A percentile compares a stretch with the other conserved stretches of the same genome.
phyloP scores from a whole-genome alignment of 306 rosid genomes.

The Spatholobus suberectus region DNA sequence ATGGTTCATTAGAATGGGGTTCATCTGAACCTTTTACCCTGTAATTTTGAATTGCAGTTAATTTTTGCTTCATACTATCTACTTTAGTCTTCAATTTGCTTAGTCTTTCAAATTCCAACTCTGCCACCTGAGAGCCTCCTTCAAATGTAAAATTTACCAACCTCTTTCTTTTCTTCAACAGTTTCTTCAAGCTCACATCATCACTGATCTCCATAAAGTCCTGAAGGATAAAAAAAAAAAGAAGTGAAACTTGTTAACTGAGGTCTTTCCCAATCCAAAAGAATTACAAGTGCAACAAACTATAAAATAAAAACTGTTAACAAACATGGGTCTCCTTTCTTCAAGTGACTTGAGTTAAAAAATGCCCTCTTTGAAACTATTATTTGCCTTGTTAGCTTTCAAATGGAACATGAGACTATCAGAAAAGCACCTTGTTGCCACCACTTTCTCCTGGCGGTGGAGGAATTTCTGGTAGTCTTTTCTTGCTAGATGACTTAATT shows the following conservation, averaged over 20 bases:
- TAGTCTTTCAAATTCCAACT: slow-evolving; percentile 74
- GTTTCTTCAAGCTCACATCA: slow-evolving; percentile 80
- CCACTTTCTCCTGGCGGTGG: slow-evolving; percentile 45
- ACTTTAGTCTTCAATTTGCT: slow-evolving; percentile 58
- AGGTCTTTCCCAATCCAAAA: neutral
- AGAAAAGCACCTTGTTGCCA: slow-evolving; percentile 58
- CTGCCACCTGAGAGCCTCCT: slow-evolving; percentile 57
- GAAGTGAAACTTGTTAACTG: neutral
- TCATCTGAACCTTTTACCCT: slow-evolving; percentile 47
- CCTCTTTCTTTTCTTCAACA: slow-evolving; percentile 62
- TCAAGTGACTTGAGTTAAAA: neutral
- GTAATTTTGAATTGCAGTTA: slow-evolving; percentile 47
- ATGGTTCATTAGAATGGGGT: slow-evolving; percentile 39
- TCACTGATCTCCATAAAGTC: slow-evolving; percentile 60
- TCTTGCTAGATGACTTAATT: slow-evolving; percentile 49
- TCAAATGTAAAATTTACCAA: slow-evolving; percentile 43
- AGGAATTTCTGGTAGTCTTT: slow-evolving; percentile 51
- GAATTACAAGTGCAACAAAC: neutral
- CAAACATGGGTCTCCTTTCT: neutral
- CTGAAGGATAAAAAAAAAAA: slow-evolving; percentile 51
- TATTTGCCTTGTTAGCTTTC: neutral
- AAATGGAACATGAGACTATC: neutral
- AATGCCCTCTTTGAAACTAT: neutral
- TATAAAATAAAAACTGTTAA: neutral
- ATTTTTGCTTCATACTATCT: slow-evolving; percentile 58